These are phyloP conservation scores for Acephala macrosclerotiorum DNA, from an alignment of 2,329 filamentous ascomycete genomes.

Conservation along the genomic window DNA sequence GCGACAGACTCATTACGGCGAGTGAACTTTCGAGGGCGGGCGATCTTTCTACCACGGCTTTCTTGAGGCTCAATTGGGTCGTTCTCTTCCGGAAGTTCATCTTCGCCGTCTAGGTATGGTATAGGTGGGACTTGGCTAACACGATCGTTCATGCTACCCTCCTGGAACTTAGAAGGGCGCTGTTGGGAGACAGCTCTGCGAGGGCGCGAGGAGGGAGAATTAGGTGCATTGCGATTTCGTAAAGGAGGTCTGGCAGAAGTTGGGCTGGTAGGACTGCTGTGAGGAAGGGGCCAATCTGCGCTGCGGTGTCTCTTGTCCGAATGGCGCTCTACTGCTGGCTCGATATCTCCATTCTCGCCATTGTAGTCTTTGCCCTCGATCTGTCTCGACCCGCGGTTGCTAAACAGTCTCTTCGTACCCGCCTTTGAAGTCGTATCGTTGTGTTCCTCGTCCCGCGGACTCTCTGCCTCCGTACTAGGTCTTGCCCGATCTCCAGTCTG, in stretches of 20 bases:
- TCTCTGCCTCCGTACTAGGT: conserved; percentile 5
- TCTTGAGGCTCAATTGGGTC: conserved; percentile 23
- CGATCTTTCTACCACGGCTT: conserved; percentile 28
- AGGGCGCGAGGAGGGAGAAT: conserved; percentile 33
- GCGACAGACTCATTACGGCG: conserved; percentile 27
- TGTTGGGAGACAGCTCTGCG: conserved; percentile 45
- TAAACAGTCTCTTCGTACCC: conserved; percentile 44
- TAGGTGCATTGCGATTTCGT: conserved; percentile 38
- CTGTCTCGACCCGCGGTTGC: conserved; percentile 37
- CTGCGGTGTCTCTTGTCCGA: conserved; percentile 51
- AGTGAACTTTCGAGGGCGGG: conserved; percentile 27
- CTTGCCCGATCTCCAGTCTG: conserved; percentile 22
- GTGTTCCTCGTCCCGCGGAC: conserved; percentile 19
- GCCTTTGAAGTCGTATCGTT: conserved; percentile 24
- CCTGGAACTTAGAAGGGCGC: conserved; percentile 71
- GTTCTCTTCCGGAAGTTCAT: conserved; percentile 31
- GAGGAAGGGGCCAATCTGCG: conserved; percentile 52
- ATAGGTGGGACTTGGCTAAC: conserved; percentile 68
- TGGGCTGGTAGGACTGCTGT: conserved; percentile 14
- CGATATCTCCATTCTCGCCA: conserved; percentile 38
- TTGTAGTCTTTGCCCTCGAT: conserved; percentile 40
- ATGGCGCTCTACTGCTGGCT: conserved; percentile 39
- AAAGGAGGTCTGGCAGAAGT: conserved; percentile 26
- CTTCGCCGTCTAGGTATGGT: conserved; percentile 39
- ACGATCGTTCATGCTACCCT: conserved; percentile 88